Conservation (phyloP, 768 basidiomycete genomes). For the Dioszegia aurantiaca region DNA sequence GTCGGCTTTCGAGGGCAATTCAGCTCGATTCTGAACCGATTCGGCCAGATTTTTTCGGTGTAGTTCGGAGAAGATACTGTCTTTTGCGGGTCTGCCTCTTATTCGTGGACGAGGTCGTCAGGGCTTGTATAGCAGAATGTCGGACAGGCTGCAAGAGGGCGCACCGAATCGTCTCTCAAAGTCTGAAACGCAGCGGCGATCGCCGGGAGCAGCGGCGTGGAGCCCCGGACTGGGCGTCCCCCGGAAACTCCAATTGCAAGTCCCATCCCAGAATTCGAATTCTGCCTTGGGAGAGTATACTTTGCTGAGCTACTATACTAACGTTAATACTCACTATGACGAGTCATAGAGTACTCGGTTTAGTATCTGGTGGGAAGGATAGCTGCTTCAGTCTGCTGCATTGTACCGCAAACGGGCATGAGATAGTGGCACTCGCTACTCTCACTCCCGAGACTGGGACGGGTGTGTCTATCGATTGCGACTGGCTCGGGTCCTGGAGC, state of each 20-base stretch:
- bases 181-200: slow-evolving; percentile 6
- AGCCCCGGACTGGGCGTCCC: no score
- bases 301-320: no score
- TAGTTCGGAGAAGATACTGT: no score
- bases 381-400: slow-evolving; percentile 93
- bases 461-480: slow-evolving; percentile 61
- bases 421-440: slow-evolving; percentile 82
- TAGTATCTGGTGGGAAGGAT: slow-evolving; percentile 97
- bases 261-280: not conserved
- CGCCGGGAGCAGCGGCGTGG: no score
- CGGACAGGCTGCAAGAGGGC: no score
- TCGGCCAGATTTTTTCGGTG: no score
- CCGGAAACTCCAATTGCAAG: no score
- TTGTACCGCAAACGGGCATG: slow-evolving; percentile 78
- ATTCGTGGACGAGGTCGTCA: no score
- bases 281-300: not conserved
- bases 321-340: slow-evolving; percentile 12
- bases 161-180: not conserved
- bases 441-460: slow-evolving; percentile 77
- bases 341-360: slow-evolving; percentile 71
- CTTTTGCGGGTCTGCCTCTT: no score
- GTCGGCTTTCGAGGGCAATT: no score
- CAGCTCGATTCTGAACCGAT: no score
- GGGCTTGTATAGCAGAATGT: no score
- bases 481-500: not conserved